A percentile compares a stretch with the other conserved stretches of the same genome.
Conservation (phyloP, 1,284 basidiomycete species). For the Stygiomarasmius scandens region DNA sequence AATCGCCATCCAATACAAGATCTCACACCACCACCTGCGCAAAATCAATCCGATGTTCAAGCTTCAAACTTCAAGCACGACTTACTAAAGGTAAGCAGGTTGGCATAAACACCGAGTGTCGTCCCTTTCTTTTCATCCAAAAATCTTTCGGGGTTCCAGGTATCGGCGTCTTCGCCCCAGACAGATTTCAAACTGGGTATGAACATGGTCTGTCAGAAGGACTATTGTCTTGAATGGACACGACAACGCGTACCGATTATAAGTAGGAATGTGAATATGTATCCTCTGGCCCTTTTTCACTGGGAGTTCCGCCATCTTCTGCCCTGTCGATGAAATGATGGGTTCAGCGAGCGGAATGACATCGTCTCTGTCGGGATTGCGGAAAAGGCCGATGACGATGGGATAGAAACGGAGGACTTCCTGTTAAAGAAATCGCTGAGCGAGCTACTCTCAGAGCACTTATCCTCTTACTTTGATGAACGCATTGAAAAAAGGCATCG, state of each 20-base stretch:
- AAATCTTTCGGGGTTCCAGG: conserved; percentile 28
- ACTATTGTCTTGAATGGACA: neutral
- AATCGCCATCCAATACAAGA: conserved; percentile 29
- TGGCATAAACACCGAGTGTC: conserved; percentile 23
- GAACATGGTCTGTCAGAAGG: neutral
- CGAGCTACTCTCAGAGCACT: neutral
- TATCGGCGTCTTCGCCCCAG: conserved; percentile 29
- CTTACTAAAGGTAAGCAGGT: conserved; percentile 24
- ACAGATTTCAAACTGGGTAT: conserved; percentile 14
- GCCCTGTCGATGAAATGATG: conserved; percentile 20
- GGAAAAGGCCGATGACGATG: conserved; percentile 19
- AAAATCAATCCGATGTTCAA: neutral
- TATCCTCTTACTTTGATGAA: conserved; percentile 26
- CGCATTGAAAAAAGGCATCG: conserved; percentile 28
- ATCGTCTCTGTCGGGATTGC: conserved; percentile 24
- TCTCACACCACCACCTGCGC: conserved; percentile 18
- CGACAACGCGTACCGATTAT: conserved; percentile 24
- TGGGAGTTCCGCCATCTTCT: conserved; percentile 23
- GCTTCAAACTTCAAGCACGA: neutral
- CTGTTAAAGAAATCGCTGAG: conserved; percentile 11
- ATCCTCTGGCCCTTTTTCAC: conserved; percentile 26
- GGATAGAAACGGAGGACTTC: conserved; percentile 29
- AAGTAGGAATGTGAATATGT: conserved; percentile 20
- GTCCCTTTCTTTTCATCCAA: conserved; percentile 16
- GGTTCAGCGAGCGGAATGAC: conserved; percentile 26